phyloP scores from a whole-genome alignment of 257 asterid genomes.

The Echium plantagineum region DNA sequence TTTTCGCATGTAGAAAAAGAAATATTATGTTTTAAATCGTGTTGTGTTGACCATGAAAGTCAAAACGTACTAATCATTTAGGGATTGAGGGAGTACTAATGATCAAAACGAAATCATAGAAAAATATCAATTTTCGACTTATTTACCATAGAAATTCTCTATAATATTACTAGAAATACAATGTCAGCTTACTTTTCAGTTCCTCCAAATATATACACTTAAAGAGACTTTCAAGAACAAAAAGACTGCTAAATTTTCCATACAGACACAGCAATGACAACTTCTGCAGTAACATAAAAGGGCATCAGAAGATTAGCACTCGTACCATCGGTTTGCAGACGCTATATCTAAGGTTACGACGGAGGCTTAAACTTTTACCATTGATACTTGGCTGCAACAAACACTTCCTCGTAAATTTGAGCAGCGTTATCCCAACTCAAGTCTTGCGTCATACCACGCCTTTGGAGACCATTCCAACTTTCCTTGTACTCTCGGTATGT shows the following conservation, averaged over 20 bases:
- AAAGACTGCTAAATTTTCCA: background rate
- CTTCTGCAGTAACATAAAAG: no score
- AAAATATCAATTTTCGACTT: no score
- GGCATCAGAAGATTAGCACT: background rate
- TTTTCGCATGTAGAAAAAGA: no score
- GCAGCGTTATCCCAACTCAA: slow-evolving; percentile 92
- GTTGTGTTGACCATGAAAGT: no score
- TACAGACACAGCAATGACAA: background rate
- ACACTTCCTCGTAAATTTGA: slow-evolving; percentile 70
- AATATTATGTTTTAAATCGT: no score
- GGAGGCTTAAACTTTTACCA: slow-evolving; percentile 33
- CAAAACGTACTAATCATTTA: no score
- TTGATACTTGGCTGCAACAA: slow-evolving; percentile 81
- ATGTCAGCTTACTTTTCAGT: no score
- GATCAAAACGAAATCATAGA: no score
- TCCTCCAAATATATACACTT: background rate
- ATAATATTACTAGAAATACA: no score
- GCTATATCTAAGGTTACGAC: background rate
- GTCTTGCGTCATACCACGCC: slow-evolving; percentile 76
- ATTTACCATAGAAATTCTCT: no score
- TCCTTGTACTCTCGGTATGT: slow-evolving; percentile 59
- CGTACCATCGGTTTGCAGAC: background rate
- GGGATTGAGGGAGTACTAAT: no score
- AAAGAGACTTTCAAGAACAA: background rate
- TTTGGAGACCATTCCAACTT: slow-evolving; percentile 94